Conservation (phyloP, 768 basidiomycete genomes). For the Trametes cubensis region DNA sequence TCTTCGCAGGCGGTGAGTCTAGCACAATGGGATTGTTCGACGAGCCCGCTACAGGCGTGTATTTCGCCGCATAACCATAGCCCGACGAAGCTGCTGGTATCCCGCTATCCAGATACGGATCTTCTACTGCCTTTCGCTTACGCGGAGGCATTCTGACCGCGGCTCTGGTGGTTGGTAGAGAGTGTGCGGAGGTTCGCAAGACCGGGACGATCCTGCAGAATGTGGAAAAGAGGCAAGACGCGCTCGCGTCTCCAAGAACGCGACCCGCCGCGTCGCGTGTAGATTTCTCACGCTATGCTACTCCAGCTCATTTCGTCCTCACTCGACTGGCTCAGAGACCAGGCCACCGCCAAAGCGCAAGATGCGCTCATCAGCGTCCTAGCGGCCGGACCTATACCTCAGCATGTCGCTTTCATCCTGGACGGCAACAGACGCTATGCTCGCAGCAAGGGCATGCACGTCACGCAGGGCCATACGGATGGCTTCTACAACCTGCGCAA, state of each 20-base stretch:
- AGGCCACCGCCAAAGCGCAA: slow-evolving; percentile 33
- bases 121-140: slow-evolving; percentile 27
- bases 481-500: slow-evolving; percentile 80
- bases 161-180: not conserved
- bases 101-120: slow-evolving; percentile 14
- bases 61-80: not conserved
- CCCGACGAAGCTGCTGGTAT: slow-evolving; percentile 1
- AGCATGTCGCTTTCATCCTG: slow-evolving; percentile 95
- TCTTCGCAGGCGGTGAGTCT: slow-evolving; percentile 16
- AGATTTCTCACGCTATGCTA: slow-evolving; percentile 28
- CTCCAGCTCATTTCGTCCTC: slow-evolving; percentile 33
- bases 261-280: slow-evolving; percentile 11
- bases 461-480: slow-evolving; percentile 78
- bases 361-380: slow-evolving; percentile 66
- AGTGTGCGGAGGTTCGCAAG: no score
- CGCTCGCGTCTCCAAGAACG: not conserved
- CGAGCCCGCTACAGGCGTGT: slow-evolving; percentile 10
- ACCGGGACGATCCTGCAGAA: not conserved
- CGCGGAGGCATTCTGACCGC: slow-evolving; percentile 3
- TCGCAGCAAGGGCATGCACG: slow-evolving; percentile 60
- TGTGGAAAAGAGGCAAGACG: not conserved
- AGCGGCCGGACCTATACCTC: slow-evolving; percentile 80
- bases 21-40: slow-evolving; percentile 20
- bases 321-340: slow-evolving; percentile 27
- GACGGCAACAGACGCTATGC: slow-evolving; percentile 96